These are phyloP conservation scores for Pouteria campechiana DNA, from an alignment of 179 eudicot species.

Conservation along the genomic window DNA sequence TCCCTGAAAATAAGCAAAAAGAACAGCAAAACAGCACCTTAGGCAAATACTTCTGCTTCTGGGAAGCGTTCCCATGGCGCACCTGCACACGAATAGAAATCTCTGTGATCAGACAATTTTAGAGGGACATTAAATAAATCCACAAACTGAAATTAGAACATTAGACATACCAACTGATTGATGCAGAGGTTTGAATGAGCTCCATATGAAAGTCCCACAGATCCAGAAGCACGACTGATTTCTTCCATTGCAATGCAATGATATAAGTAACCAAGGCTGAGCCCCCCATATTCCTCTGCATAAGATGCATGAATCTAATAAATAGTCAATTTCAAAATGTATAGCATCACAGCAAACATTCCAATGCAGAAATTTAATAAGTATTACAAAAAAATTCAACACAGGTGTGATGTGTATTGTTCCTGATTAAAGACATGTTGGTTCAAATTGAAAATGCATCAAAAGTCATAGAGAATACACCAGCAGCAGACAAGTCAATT, in stretches of 20 bases:
- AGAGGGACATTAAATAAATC: background rate
- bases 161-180: constrained; percentile 93
- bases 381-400: too few species aligned
- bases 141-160: background rate
- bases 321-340: too few species aligned
- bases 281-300: constrained; percentile 98
- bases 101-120: too few species aligned
- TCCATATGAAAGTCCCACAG: constrained; percentile 93
- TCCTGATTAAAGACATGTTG: too few species aligned
- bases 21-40: constrained; percentile 43
- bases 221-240: constrained; percentile 97
- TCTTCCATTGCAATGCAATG: constrained; percentile 99
- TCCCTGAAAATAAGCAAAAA: too few species aligned
- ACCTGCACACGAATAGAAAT: constrained; percentile 40
- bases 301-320: constrained; percentile 1
- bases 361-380: too few species aligned
- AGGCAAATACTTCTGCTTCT: constrained; percentile 89
- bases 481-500: too few species aligned
- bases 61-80: constrained; percentile 74
- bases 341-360: too few species aligned
- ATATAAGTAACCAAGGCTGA: constrained; percentile 93
- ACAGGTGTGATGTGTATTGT: too few species aligned
- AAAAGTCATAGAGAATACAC: too few species aligned
- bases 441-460: too few species aligned
- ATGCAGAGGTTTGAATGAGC: constrained; percentile 96